Evolutionary conservation across 1,284 basidiomycete species (phyloP), one percentile per base, ranked within the genome.

Genomic region (Nidula niveotomentosa): DNA sequence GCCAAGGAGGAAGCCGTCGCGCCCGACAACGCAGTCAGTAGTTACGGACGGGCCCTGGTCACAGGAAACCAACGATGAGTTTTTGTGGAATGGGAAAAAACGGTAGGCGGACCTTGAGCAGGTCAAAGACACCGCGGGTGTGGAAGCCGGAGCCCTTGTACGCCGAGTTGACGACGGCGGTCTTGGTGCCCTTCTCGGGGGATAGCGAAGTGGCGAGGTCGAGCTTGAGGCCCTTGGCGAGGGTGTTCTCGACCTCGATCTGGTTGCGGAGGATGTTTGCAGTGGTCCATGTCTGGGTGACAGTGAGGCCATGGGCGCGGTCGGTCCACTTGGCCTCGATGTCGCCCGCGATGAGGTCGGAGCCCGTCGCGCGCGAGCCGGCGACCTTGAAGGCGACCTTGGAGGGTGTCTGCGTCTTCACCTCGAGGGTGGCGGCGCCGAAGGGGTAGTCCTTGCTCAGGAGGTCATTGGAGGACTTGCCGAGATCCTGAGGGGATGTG

Each of bases 131-230:
- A 62, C 93, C 93, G 64, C 96, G 92, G 67, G 91, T 90, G 87
- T 99, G 96, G 68, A 98, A 77, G 60, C 94, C 93, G 59, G 94
- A 94, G 77, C 97, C 95, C 85, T 98, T 98, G 90, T 96, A 98
- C 75, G 87, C 84, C 65, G 91, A 83, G 68, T 88, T 92, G 63
- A 91, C 67, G 62, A 94, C 78, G 57, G 94, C 93, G 53, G 86
- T 84, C 84, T 95, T 96, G 69, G 81, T 77, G 65, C 85, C 86
- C 72, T 92, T 94, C 66, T 92, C 88, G 55, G 97, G 96, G 66
- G 90, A 81, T 63, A 99, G 84, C 55, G 89, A 85, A 62, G 94
- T 90, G 70, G 83, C 83, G 58, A 98, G 75, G 76, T 98, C 96
- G 68, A 99, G 81, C 83, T 99, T 99, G 77, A 99, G 86, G 63